phyloP scores from a whole-genome alignment of 2,329 filamentous ascomycete species.

The Aureobasidium zeae region DNA sequence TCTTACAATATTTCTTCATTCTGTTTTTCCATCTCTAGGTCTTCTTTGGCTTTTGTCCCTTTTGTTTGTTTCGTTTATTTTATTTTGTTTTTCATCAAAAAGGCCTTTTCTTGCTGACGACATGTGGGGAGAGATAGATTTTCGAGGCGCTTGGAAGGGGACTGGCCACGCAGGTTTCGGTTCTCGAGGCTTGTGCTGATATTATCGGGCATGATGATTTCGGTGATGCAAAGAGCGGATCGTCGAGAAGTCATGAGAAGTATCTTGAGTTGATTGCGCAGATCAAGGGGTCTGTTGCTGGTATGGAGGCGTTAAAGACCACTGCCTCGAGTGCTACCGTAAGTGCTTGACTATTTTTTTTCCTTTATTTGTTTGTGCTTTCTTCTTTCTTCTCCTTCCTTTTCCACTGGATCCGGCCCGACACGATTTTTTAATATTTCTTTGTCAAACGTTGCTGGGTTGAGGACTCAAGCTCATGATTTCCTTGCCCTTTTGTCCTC shows the following conservation, averaged over 20 bases:
- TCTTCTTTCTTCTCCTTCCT: background rate
- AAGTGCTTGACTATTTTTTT: background rate
- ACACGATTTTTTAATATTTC: too few species aligned
- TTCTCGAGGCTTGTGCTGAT: conserved; percentile 2
- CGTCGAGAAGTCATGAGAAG: background rate
- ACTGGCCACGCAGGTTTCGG: conserved; percentile 4
- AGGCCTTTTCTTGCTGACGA: background rate
- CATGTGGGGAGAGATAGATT: background rate
- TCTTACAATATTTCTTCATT: too few species aligned
- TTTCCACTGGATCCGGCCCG: background rate
- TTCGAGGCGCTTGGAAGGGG: background rate
- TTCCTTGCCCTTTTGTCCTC: too few species aligned
- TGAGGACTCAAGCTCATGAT: too few species aligned
- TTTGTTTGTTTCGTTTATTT: too few species aligned
- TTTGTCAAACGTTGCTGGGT: too few species aligned
- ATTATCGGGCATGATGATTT: background rate
- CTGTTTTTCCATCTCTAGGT: too few species aligned
- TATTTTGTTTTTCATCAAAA: too few species aligned
- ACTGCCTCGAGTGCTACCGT: conserved; percentile 1
- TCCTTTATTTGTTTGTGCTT: background rate
- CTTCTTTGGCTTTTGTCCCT: too few species aligned
- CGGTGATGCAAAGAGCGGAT: background rate
- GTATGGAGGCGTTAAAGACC: background rate
- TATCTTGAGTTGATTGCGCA: background rate
- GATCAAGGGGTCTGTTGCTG: conserved; percentile 4